Conservation (phyloP, 2,329 filamentous ascomycete species). For the Monilinia polystroma region DNA sequence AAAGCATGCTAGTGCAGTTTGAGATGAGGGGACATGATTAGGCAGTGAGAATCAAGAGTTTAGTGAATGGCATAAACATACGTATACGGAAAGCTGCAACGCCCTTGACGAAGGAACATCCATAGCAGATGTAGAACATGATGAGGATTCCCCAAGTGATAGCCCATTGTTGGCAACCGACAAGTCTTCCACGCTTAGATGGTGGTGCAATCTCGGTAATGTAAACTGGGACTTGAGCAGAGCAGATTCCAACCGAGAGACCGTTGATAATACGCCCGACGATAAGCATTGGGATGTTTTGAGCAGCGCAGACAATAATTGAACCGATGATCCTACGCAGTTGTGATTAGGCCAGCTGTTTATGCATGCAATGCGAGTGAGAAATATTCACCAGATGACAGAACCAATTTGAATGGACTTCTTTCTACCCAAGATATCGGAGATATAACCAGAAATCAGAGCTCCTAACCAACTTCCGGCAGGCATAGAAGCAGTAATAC, state of each 20-base stretch:
- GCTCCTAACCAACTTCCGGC: slow-evolving; percentile 68
- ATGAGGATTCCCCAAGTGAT: slow-evolving; percentile 65
- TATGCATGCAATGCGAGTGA: not conserved
- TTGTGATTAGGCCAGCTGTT: not conserved
- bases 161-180: slow-evolving; percentile 65
- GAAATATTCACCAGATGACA: slow-evolving; percentile 43
- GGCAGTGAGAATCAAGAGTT: no score
- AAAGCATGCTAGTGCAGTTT: no score
- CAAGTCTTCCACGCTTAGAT: slow-evolving; percentile 59
- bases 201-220: slow-evolving; percentile 64
- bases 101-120: slow-evolving; percentile 37
- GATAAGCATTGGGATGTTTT: slow-evolving; percentile 53
- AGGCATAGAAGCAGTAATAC: slow-evolving; percentile 69
- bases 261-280: slow-evolving; percentile 61
- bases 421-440: slow-evolving; percentile 55
- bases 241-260: slow-evolving; percentile 60
- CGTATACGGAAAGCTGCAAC: slow-evolving; percentile 57
- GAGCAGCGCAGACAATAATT: slow-evolving; percentile 57
- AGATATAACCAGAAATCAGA: slow-evolving; percentile 56
- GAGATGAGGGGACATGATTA: no score
- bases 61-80: no score
- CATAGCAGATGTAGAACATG: slow-evolving; percentile 69
- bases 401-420: slow-evolving; percentile 50
- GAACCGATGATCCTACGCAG: slow-evolving; percentile 58
- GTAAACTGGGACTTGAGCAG: slow-evolving; percentile 67